Percentiles rank a stretch among this genome's conserved stretches.
Conservation (phyloP, 192 early-diverging fungal genomes). For the Umbelopsis sp. region DNA sequence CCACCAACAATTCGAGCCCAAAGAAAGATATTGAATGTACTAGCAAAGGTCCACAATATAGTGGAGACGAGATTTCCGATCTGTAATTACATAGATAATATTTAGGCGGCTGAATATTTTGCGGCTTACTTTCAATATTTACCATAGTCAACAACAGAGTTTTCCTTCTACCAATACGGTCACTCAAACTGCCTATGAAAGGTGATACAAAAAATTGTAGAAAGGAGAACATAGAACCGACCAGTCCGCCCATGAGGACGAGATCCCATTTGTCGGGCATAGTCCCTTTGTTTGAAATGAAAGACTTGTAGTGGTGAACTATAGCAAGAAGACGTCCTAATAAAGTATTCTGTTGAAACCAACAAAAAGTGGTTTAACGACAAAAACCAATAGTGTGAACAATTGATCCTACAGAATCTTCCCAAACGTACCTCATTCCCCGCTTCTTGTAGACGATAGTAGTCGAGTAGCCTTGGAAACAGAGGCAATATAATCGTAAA, state of each 20-base stretch:
- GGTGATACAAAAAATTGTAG: conserved; percentile 90
- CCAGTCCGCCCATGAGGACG: conserved; percentile 86
- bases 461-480: conserved; percentile 86
- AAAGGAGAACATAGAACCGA: conserved; percentile 94
- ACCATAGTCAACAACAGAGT: conserved; percentile 89
- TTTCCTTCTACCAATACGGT: conserved; percentile 78
- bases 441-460: conserved; percentile 76
- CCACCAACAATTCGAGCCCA: conserved; percentile 87
- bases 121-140: background rate
- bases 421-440: conserved; percentile 52
- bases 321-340: conserved; percentile 26
- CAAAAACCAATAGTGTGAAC: background rate
- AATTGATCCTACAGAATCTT: background rate
- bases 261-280: conserved; percentile 58
- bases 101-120: background rate
- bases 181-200: conserved; percentile 78
- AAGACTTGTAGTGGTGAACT: conserved; percentile 37
- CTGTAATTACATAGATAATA: conserved; percentile 34
- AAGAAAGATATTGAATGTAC: conserved; percentile 84
- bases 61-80: conserved; percentile 90
- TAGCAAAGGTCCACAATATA: conserved; percentile 87
- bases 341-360: conserved; percentile 24
- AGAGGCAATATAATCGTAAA: conserved; percentile 98
- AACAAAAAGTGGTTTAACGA: background rate
- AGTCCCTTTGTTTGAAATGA: conserved; percentile 20